Evolutionary conservation across 306 rosid genomes (phyloP).

Genomic region (Begonia fuchsioides): DNA sequence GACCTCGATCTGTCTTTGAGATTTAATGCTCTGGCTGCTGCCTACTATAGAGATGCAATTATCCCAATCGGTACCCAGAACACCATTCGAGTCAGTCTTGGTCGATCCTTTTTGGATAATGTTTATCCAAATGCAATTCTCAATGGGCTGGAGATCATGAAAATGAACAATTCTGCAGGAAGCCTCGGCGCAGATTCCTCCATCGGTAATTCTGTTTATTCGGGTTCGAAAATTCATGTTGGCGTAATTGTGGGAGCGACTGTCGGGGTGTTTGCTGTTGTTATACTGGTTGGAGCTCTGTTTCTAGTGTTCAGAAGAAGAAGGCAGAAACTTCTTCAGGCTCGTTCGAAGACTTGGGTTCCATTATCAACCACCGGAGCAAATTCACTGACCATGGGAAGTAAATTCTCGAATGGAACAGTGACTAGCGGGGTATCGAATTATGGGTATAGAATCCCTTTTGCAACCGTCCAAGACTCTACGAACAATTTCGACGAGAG

Average conservation of each 20-base stretch:
- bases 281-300: constrained; percentile 28
- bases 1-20: constrained; percentile 25
- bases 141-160: constrained; percentile 90
- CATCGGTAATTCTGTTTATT: constrained; percentile 8
- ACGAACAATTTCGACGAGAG: constrained; percentile 69
- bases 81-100: constrained; percentile 45
- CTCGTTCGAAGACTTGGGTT: constrained; percentile 55
- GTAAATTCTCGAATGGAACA: constrained; percentile 59
- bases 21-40: constrained; percentile 27
- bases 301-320: constrained; percentile 37
- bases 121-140: constrained; percentile 62
- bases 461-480: constrained; percentile 55
- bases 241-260: constrained; percentile 47
- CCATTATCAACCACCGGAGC: constrained; percentile 47
- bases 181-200: constrained; percentile 36
- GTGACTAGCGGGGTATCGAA: constrained; percentile 45
- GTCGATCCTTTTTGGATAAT: constrained; percentile 31
- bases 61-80: constrained; percentile 17
- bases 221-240: constrained; percentile 33
- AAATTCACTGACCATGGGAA: constrained; percentile 70
- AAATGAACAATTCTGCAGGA: constrained; percentile 64
- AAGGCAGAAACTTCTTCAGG: constrained; percentile 25
- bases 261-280: constrained; percentile 31
- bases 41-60: constrained; percentile 45
- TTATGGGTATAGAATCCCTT: constrained; percentile 46